phyloP scores from a whole-genome alignment of 495 filamentous ascomycete species.

The Wilcoxina mikolae region DNA sequence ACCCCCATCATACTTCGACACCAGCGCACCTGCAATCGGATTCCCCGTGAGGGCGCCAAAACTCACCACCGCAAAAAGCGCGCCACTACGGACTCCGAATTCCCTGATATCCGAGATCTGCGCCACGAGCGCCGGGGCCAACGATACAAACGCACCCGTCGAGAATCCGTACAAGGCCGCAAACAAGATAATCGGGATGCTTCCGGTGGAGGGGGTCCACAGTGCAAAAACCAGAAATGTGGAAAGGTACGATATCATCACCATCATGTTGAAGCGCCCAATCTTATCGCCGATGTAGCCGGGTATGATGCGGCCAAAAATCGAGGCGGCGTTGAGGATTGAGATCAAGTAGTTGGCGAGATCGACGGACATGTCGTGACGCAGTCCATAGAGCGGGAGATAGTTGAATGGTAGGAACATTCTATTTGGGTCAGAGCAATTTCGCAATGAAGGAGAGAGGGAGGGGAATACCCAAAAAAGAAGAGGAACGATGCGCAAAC shows the following conservation, averaged over 20 bases:
- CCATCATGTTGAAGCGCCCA: slow-evolving; percentile 58
- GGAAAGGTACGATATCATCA: slow-evolving; percentile 44
- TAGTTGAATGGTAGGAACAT: slow-evolving; percentile 58
- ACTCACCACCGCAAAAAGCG: slow-evolving; percentile 46
- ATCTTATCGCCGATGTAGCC: slow-evolving; percentile 57
- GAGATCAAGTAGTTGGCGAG: slow-evolving; percentile 53
- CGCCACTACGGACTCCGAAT: slow-evolving; percentile 59
- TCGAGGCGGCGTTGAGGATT: slow-evolving; percentile 53
- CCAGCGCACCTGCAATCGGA: slow-evolving; percentile 59
- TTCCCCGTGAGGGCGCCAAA: slow-evolving; percentile 53
- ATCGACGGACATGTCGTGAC: neutral
- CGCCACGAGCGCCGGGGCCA: slow-evolving; percentile 47
- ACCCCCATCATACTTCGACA: slow-evolving; percentile 38
- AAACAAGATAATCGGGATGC: slow-evolving; percentile 50
- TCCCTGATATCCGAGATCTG: slow-evolving; percentile 59
- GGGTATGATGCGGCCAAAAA: slow-evolving; percentile 60
- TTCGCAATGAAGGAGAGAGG: neutral
- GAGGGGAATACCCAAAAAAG: slow-evolving; percentile 39
- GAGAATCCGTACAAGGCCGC: slow-evolving; percentile 55
- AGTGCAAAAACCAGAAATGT: slow-evolving; percentile 52
- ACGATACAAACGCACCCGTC: slow-evolving; percentile 55
- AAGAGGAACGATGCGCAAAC: slow-evolving; percentile 44
- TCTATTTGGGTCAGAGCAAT: slow-evolving; percentile 2
- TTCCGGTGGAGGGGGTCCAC: slow-evolving; percentile 48
- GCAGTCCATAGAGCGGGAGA: slow-evolving; percentile 36